These are phyloP conservation scores for Anisodus tanguticus DNA, from an alignment of 257 asterid species.

Conservation along the genomic window DNA sequence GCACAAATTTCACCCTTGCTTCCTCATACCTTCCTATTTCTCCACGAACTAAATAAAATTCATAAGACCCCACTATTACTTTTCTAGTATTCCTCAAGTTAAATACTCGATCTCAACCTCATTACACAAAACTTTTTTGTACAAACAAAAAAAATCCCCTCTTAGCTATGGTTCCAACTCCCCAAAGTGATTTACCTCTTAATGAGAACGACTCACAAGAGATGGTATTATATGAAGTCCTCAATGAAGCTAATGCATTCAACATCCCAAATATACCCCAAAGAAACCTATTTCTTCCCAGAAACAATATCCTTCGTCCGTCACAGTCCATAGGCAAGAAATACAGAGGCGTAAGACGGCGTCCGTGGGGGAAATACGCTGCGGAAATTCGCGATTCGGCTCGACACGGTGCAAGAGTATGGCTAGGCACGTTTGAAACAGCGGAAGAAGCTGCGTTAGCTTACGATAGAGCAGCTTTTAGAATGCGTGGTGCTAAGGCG, in stretches of 20 bases:
- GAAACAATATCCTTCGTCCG: slow-evolving; percentile 29
- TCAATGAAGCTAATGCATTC: slow-evolving; percentile 56
- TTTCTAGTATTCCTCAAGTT: background rate
- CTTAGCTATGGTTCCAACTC: slow-evolving; percentile 38
- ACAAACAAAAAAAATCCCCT: background rate
- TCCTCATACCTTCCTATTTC: slow-evolving; percentile 30
- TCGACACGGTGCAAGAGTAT: slow-evolving; percentile 54
- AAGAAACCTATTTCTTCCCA: slow-evolving; percentile 26
- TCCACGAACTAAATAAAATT: slow-evolving; percentile 27
- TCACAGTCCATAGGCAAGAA: slow-evolving; percentile 41
- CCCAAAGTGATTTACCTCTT: slow-evolving; percentile 49
- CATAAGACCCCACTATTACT: background rate
- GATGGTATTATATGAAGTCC: slow-evolving; percentile 52
- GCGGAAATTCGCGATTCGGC: slow-evolving; percentile 70
- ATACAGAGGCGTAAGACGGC: slow-evolving; percentile 66
- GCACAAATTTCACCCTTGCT: background rate
- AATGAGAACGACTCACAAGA: slow-evolving; percentile 78
- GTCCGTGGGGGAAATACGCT: slow-evolving; percentile 75
- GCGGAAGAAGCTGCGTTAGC: slow-evolving; percentile 75
- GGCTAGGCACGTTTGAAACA: slow-evolving; percentile 70
- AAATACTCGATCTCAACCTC: slow-evolving; percentile 28
- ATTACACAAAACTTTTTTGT: background rate
- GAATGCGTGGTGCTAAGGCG: slow-evolving; percentile 68
- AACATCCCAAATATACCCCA: slow-evolving; percentile 28
- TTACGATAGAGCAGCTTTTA: slow-evolving; percentile 68